Evolutionary conservation across 176 grass and related monocot species (phyloP), one percentile per base, ranked within the genome.

Genomic region (Oryza officinalis): DNA sequence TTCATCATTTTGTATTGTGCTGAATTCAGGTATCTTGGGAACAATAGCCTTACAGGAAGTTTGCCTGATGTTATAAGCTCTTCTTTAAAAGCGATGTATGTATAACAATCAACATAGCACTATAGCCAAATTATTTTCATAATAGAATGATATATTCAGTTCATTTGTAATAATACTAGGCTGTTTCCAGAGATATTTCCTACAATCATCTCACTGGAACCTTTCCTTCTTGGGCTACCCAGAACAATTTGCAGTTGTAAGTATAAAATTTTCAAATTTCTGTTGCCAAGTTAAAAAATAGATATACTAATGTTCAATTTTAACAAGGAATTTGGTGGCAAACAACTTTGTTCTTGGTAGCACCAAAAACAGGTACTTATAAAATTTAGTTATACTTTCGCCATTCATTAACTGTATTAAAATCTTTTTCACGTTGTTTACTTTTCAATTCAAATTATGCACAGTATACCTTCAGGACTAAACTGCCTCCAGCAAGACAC

Each of bases 1-100:
- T 63, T 67, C 12, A 15, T 57, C 26, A 61, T 38, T 27, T 27
- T 27, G 6, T 52, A 72, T 5, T 74, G 22, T 67, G 30, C 25
- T 67, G 50, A 37, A 87, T 10, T 69, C 84, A 97, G 94, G 79
- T 97, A 95, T 95, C 96, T 98, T 20, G 96, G 96, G 33, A 98
- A 95, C 11, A 98, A 98, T 83, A 94, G 89, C 59, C 79, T 98
- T 74, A 88, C 65, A 47, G 93, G 96, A 46, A 95, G 59, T 41
- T 75, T 98, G 37, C 91, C 91, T 15, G 57, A 78, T 78, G 41
- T 65, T 10, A 92, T 85, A 84, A 90, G 89, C 74, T 20, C 80
- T 38, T 81, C 91, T 47, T 77, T 98, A 22, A 72, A 86, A 4
- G 91, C 86, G 67, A 77, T 98, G 95, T 94, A 97, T 67, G 86